Evolutionary conservation across 2,329 filamentous ascomycete genomes (phyloP), one percentile per base, ranked within the genome.

Genomic region (Nigrospora oryzae): DNA sequence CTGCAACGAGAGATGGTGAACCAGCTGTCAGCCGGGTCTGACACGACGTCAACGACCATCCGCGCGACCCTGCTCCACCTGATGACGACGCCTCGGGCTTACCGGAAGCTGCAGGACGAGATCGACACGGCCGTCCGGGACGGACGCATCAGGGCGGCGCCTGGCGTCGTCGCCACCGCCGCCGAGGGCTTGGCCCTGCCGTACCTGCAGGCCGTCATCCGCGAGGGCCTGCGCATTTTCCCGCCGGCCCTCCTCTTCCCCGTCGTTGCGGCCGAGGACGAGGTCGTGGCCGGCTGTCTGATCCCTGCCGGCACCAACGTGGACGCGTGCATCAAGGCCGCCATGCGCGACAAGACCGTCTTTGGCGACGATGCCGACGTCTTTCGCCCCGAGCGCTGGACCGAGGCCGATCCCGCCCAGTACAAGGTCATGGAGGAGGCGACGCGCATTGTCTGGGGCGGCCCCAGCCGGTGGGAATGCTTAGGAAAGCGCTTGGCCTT

Each of bases 341-440:
- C 70, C 19, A 63, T 66, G 51, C 61, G 62, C 12, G 56, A 63
- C 43, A 58, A 42, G 60, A 67, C 53, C 53, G 63, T 40, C 48
- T 67, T 46, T 51, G 65, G 59, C 11, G 40, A 51, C 5, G 59
- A 61, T 36, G 56, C 54, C 16, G 54, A 59, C 36, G 43, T 63
- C 1, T 74, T 66, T 51, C 56, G 64, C 11, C 70, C 69, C 1
- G 68, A 68, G 42, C 54, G 71, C 35, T 73, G 70, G 67, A 47
- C 73, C 13, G 58, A 67, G 46, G 57, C 56, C 3, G 57, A 62
- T n/a, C 46, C 44, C 1, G 57, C 53, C 1, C 53, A 57, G 34
- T 52, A 57, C 31, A 55, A 47, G 30, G 51, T 52, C 17, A 66
- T 65, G 55, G 23, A 28, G 23, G 23, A 28, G 23, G 23, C 23